A percentile compares a stretch with the other conserved stretches of the same genome.
These are phyloP conservation scores for Periconia macrospinosa DNA, from an alignment of 2,329 filamentous ascomycete genomes.

Conservation along the genomic window DNA sequence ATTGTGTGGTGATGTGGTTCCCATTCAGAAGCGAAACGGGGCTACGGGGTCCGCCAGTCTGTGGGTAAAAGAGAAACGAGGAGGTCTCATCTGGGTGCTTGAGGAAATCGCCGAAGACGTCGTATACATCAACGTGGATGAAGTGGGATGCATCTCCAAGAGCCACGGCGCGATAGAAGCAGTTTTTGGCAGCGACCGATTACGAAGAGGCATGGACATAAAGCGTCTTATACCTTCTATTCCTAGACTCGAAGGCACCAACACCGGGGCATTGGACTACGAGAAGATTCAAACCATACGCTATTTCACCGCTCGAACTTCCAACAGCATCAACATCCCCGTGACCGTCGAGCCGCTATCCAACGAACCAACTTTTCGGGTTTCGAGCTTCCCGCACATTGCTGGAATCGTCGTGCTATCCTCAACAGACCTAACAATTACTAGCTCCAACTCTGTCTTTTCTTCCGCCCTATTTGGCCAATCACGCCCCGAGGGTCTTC, in stretches of 20 bases:
- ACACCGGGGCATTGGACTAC: conserved; percentile 75
- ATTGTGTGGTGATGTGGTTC: conserved; percentile 95
- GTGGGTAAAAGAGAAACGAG: conserved; percentile 97
- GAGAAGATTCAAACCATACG: conserved; percentile 70
- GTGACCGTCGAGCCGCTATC: conserved; percentile 76
- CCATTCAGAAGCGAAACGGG: conserved; percentile 94
- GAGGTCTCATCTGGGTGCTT: conserved; percentile 93
- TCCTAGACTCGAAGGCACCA: conserved; percentile 73
- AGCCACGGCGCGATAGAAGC: conserved; percentile 75
- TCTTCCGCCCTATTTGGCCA: conserved; percentile 90
- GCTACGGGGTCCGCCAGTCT: conserved; percentile 88
- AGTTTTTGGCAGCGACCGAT: conserved; percentile 78
- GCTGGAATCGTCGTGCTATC: conserved; percentile 93
- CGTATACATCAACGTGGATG: conserved; percentile 74
- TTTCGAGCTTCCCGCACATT: conserved; percentile 96
- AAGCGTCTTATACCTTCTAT: conserved; percentile 79
- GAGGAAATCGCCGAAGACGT: conserved; percentile 98
- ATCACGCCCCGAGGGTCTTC: conserved; percentile 76
- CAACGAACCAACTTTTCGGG: conserved; percentile 70
- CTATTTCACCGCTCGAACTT: conserved; percentile 84
- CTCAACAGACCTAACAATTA: conserved; percentile 75
- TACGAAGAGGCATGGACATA: conserved; percentile 71
- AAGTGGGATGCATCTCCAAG: conserved; percentile 71
- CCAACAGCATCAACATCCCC: conserved; percentile 78
- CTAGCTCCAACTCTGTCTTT: conserved; percentile 94